Base-by-base conservation (phyloP, 768 basidiomycete species). In the Mycena crocata region DNA sequence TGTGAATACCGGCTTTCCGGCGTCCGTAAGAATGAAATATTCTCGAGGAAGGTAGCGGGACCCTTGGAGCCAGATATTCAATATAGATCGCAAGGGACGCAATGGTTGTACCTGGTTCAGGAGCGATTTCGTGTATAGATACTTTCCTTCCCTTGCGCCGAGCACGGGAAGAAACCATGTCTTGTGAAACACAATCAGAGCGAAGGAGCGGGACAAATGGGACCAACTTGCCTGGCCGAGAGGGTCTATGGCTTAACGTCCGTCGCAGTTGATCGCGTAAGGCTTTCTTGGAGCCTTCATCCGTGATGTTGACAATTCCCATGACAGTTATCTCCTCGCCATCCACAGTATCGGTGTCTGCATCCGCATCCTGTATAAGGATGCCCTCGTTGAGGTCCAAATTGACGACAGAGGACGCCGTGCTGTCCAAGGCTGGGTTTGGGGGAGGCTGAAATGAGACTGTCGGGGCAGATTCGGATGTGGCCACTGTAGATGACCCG, bases 1-100 rank as follows among this genome's bases (percentile, higher is more conserved):
- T 45, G 89, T 85, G 74, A 93, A 99, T 14, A 99, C 96, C n/a
- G 96, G 96, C 78, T 99, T 99, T 31, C 98, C 98, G 32, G 98
- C 98, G 67, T 96, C 90, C 0, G 96, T 98, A 23, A 99, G 85
- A 19, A 98, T 87, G 74, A 93, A 98, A 77, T 98, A 99, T 74
- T 94, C 89, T 57, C 96, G 85, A 26, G 86, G 87, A 56, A 83
- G 80, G 72, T 83, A 86, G 54, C 76, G 75, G 57, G 80, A 73
- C 39, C 73, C 84, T 85, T 44, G 59, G 21, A 51, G 68, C 55
- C 65, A 57, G 67, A 35, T 49, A 57, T 52, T 66, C 49, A 70
- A 68, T 72, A 49, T 39, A 40, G 60, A 44, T 71, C 48, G 62
- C 65, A 42, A 32, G 35, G 57, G 34, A 59, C 44, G 51, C 51